phyloP scores from a whole-genome alignment of 148 eudicot species.

The Rhododendron ferrugineum region DNA sequence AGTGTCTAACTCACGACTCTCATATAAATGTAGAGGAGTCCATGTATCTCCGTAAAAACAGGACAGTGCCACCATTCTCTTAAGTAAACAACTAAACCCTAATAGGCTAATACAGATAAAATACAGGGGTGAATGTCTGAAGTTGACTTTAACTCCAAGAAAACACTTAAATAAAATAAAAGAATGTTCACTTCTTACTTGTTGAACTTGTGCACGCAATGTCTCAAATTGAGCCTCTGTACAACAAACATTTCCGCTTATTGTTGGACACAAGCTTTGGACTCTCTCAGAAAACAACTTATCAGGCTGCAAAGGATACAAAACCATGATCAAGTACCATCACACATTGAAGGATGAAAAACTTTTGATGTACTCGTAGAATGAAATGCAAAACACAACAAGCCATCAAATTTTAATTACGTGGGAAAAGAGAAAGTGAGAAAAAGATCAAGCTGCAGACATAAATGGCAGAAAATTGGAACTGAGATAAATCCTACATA shows the following conservation, averaged over 20 bases:
- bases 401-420: neutral
- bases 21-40: neutral
- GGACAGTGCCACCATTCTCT: neutral
- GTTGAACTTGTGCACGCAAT: slow-evolving; percentile 61
- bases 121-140: neutral
- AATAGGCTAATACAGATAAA: neutral
- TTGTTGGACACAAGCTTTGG: slow-evolving; percentile 64
- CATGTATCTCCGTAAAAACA: neutral
- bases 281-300: slow-evolving; percentile 59
- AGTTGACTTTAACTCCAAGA: neutral
- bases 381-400: neutral
- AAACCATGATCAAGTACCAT: slow-evolving; percentile 5
- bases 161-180: neutral
- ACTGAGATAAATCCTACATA: slow-evolving; percentile 12
- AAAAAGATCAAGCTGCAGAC: neutral
- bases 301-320: slow-evolving; percentile 46
- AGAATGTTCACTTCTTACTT: slow-evolving; percentile 31
- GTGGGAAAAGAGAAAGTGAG: neutral
- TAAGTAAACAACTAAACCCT: neutral
- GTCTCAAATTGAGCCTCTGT: slow-evolving; percentile 64
- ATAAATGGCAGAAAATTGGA: neutral
- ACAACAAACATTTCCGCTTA: slow-evolving; percentile 60
- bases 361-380: neutral
- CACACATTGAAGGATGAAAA: neutral
- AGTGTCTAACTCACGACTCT: neutral